These are phyloP conservation scores for Plantago elongata DNA, from an alignment of 257 asterid species.

Conservation along the genomic window DNA sequence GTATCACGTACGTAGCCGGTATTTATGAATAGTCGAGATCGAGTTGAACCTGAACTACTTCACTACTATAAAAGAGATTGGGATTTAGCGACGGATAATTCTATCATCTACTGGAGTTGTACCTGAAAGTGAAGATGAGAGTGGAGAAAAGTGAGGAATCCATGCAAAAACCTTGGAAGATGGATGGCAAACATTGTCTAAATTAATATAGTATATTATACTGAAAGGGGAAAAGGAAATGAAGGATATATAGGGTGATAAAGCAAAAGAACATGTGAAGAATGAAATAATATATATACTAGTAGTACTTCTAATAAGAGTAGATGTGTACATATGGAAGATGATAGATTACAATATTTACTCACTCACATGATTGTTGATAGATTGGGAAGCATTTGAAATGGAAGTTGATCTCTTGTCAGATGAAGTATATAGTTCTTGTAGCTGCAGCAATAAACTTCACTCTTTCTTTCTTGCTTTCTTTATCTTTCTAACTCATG, in stretches of 20 bases:
- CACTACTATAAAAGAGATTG: too few relatives aligned
- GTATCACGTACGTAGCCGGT: background rate
- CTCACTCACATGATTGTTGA: conserved; percentile 30
- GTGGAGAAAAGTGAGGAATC: too few relatives aligned
- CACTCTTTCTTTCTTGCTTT: background rate
- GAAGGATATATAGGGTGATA: conserved; percentile 3
- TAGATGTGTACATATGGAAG: too few relatives aligned
- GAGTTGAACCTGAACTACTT: too few relatives aligned
- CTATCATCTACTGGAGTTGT: too few relatives aligned
- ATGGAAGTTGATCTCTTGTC: conserved; percentile 47
- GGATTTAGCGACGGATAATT: too few relatives aligned
- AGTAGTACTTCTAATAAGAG: too few relatives aligned
- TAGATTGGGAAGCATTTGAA: conserved; percentile 13
- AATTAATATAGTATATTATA: background rate
- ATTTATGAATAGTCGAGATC: background rate
- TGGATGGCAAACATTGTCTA: too few relatives aligned
- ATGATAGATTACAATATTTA: background rate
- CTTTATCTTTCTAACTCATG: conserved; percentile 6
- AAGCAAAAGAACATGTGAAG: conserved; percentile 23
- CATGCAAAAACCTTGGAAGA: too few relatives aligned
- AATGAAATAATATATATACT: conserved; percentile 26
- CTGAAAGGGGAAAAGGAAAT: conserved; percentile 8
- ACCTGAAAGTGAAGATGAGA: too few relatives aligned
- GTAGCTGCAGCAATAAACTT: conserved; percentile 15
- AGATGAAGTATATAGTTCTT: conserved; percentile 23